These are phyloP conservation scores for Tulasnella sp. DNA, from an alignment of 768 basidiomycete genomes.

Conservation along the genomic window DNA sequence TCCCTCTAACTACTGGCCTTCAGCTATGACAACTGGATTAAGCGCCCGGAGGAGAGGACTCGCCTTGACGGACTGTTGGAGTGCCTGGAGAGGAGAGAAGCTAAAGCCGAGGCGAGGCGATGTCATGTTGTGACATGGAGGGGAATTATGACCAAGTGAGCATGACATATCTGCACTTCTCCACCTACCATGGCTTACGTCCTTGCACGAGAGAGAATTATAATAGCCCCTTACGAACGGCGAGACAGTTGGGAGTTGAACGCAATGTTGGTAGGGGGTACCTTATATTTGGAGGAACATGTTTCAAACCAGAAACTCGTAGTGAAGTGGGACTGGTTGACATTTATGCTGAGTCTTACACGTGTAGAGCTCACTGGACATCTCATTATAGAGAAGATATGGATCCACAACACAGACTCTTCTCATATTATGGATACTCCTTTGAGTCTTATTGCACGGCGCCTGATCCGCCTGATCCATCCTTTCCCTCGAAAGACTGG, in stretches of 20 bases:
- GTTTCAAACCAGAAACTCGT: slow-evolving; percentile 43
- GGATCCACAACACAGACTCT: slow-evolving; percentile 48
- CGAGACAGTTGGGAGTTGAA: slow-evolving; percentile 73
- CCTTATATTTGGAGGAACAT: slow-evolving; percentile 68
- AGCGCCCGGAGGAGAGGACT: slow-evolving; percentile 50
- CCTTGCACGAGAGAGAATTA: slow-evolving; percentile 39
- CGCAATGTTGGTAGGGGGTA: slow-evolving; percentile 61
- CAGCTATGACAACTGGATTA: slow-evolving; percentile 65
- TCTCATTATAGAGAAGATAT: slow-evolving; percentile 44
- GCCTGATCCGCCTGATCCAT: slow-evolving; percentile 22
- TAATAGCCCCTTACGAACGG: slow-evolving; percentile 74
- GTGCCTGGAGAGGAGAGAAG: slow-evolving; percentile 39
- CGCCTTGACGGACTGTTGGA: slow-evolving; percentile 56
- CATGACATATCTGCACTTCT: too few relatives aligned
- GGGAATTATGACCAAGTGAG: slow-evolving; percentile 72
- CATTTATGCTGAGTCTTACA: background rate
- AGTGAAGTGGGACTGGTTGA: slow-evolving; percentile 44
- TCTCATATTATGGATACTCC: slow-evolving; percentile 75
- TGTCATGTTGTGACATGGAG: slow-evolving; percentile 46
- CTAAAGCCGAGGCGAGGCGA: slow-evolving; percentile 25
- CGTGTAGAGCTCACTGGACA: slow-evolving; percentile 1
- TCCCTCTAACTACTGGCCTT: slow-evolving; percentile 32
- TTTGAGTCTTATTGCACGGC: slow-evolving; percentile 81
- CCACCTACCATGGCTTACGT: too few relatives aligned
- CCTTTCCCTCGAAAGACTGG: slow-evolving; percentile 40